Evolutionary conservation across 2,329 filamentous ascomycete genomes (phyloP), one percentile per base, ranked within the genome.

Genomic region (Fusarium sp.): DNA sequence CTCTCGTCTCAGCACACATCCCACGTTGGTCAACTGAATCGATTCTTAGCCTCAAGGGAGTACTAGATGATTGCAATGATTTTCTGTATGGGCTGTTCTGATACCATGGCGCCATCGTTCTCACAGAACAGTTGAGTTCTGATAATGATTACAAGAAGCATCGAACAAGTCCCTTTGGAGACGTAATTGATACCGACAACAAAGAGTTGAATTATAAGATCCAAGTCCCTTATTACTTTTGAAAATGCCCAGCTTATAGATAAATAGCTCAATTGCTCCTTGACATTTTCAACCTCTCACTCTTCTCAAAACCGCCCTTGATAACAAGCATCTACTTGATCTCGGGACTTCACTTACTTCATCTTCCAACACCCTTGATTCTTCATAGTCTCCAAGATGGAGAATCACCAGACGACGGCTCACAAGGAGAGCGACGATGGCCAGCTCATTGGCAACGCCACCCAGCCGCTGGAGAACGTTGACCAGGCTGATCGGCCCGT

Each of bases 21-120:
- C 40, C 6, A 45, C 20, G 22, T 14, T 45, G 20, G 20, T 45
- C 20, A 45, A 45, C 11, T 16, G 20, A 45, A 45, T 22, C 1
- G 13, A 5, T 14, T 16, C 5, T 13, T 2, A 22, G 20, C 20
- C 20, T 45, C 40, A 22, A 4, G 20, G 13, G 20, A 16, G 20
- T 5, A 45, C 6, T 4, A 5, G 0, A 5, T 16, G 13, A 5
- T 2, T 16, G 6, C 4, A 22, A 22, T 16, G 1, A 8, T n/a
- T 5, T 16, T 14, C 0, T 45, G 6, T 22, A 22, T 45, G 13
- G 9, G 13, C 20, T 45, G 13, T 45, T 45, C 40, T 8, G 11
- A 7, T 14, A 45, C 20, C 6, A 20, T 22, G n/a, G 13, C 13
- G 16, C 6, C 13, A 5, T 13, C 20, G 40, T 45, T 45, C 40